Base-by-base conservation (phyloP, 2,329 filamentous ascomycete genomes). In the Cladosporium colombiae region DNA sequence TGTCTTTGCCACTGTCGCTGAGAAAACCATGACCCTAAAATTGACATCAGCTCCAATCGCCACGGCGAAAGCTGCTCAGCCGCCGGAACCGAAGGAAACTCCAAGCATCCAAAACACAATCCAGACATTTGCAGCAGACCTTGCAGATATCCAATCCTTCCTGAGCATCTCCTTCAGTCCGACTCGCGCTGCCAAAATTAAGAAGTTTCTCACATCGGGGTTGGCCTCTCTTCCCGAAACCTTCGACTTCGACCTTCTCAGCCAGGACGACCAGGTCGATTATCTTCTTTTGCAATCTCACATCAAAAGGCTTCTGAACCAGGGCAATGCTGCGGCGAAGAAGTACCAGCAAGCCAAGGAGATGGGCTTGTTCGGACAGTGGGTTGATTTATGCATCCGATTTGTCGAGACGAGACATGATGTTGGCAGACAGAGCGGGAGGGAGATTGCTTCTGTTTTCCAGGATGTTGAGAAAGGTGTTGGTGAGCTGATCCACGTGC, bases 101-200 rank as follows among this genome's bases (percentile, higher is more conserved):
- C 33, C 55, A 5, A 16, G 6, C 16, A 27, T 57, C 2, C 31
- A 57, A 37, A 57, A 33, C 10, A 40, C 31, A 2, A 57, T 57
- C n/a, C 55, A 57, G 23, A 57, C 55, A 16, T 57, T 57, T 21
- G 21, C 55, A 18, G 55, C 33, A 57, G 33, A 57, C 21, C 33
- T 57, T n/a, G 31, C 55, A 33, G 55, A 40, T 8, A 40, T 57
- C 5, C 29, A 57, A 6, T 57, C 55, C 10, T 57, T 57, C 3
- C 31, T 57, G 55, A n/a, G 21, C 11, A 57, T 57, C 33, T 57
- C 55, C 10, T 57, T 40, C 55, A 57, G 55, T 57, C 55, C 31
- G 11, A 57, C 55, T 16, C n/a, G 55, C 11, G n/a, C 31, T 1
- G 18, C 18, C 5, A 57, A 27, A 57, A 21, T 57, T 33, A 18